These are phyloP conservation scores for Kwoniella sp. DNA, from an alignment of 768 basidiomycete species.

Conservation along the genomic window DNA sequence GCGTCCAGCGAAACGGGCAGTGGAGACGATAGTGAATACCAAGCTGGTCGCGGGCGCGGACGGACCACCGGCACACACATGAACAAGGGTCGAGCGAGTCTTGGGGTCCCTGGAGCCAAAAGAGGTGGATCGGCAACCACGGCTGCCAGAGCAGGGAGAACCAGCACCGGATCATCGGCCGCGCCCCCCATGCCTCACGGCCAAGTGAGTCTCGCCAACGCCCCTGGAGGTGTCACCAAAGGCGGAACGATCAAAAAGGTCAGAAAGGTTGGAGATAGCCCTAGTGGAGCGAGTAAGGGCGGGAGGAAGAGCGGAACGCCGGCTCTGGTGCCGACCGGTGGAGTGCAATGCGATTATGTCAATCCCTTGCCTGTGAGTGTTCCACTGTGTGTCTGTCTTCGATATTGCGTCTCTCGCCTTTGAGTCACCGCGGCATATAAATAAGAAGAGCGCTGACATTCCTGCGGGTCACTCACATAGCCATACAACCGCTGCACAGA, in stretches of 20 bases:
- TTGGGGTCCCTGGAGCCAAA: not conserved
- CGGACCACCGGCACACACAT: not conserved
- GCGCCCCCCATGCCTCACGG: not conserved
- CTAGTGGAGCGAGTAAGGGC: constrained; percentile 22
- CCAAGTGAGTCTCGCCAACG: constrained; percentile 10
- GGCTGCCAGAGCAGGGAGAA: not conserved
- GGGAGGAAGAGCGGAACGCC: constrained; percentile 6
- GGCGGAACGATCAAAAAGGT: constrained; percentile 29
- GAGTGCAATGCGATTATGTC: constrained; percentile 49
- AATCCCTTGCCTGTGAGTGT: constrained; percentile 47
- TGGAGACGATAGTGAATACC: constrained; percentile 23
- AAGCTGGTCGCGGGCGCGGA: not conserved
- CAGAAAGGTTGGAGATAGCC: constrained; percentile 22
- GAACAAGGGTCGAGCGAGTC: not conserved
- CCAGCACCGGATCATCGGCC: not conserved
- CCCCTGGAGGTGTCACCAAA: constrained; percentile 25
- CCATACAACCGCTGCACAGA: constrained; percentile 51
- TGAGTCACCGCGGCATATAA: not conserved
- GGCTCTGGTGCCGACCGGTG: constrained; percentile 12
- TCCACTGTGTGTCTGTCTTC: not conserved
- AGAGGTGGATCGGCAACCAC: constrained; percentile 10
- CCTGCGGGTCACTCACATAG: constrained; percentile 7
- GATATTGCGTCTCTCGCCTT: not conserved
- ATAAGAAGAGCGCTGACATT: constrained; percentile 5
- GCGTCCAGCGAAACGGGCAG: constrained; percentile 16